Evolutionary conservation across 257 asterid genomes (phyloP).

Genomic region (Euphrasia confusa): DNA sequence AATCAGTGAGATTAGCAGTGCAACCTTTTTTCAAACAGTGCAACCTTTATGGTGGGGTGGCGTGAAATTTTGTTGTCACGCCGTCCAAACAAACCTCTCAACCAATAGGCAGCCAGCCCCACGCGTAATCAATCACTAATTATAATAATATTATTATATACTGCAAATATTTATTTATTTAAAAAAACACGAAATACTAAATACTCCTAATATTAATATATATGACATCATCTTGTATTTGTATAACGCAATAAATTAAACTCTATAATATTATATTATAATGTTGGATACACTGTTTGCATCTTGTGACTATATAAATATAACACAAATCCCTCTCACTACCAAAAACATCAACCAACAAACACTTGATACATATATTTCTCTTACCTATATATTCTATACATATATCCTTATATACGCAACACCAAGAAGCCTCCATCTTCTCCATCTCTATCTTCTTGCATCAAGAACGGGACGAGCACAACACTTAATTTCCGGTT

Average conservation of each 20-base stretch:
- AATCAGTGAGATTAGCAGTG: not conserved
- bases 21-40: too few relatives aligned
- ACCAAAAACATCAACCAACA: conserved; percentile 25
- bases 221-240: too few relatives aligned
- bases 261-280: not conserved
- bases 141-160: conserved; percentile 6
- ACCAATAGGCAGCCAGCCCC: conserved; percentile 64
- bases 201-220: too few relatives aligned
- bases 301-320: conserved; percentile 29
- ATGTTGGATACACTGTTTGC: conserved; percentile 9
- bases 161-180: not conserved
- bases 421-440: conserved; percentile 5
- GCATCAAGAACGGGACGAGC: conserved; percentile 15
- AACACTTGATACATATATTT: conserved; percentile 13
- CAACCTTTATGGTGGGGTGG: conserved; percentile 34
- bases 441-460: not conserved
- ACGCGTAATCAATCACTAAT: conserved; percentile 68
- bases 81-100: conserved; percentile 80
- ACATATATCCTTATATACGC: too few relatives aligned
- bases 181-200: too few relatives aligned
- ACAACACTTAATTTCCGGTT: conserved; percentile 18
- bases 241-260: not conserved
- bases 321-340: conserved; percentile 23
- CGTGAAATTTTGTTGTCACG: conserved; percentile 75
- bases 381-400: too few relatives aligned